A percentile compares a stretch with the other conserved stretches of the same genome.
These are phyloP conservation scores for Paraphoma chrysanthemicola DNA, from an alignment of 2,329 filamentous ascomycete species.

Conservation along the genomic window DNA sequence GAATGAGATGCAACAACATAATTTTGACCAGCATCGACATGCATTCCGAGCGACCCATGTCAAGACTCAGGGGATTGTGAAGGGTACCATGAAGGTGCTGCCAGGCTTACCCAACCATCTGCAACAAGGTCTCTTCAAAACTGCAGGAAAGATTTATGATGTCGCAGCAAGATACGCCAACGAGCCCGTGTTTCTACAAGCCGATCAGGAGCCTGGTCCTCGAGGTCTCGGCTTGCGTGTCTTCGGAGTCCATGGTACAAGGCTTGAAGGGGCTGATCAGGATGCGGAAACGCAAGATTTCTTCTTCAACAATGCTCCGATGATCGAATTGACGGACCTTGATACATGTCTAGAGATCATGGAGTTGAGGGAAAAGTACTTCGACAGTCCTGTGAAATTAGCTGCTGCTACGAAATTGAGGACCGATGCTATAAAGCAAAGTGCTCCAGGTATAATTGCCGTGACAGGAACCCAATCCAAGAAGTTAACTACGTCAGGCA, in stretches of 20 bases:
- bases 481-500: slow-evolving; percentile 1
- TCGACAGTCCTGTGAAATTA: slow-evolving; percentile 27
- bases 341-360: slow-evolving; percentile 44
- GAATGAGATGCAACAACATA: slow-evolving; percentile 50
- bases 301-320: slow-evolving; percentile 43
- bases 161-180: slow-evolving; percentile 47
- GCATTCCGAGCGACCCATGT: slow-evolving; percentile 48
- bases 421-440: slow-evolving; percentile 38
- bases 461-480: background rate
- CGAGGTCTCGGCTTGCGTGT: slow-evolving; percentile 47
- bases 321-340: slow-evolving; percentile 40
- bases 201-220: slow-evolving; percentile 44
- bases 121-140: slow-evolving; percentile 47
- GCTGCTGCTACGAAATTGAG: slow-evolving; percentile 31
- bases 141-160: slow-evolving; percentile 39
- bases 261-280: slow-evolving; percentile 15
- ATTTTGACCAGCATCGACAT: slow-evolving; percentile 49
- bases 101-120: slow-evolving; percentile 37
- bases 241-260: slow-evolving; percentile 44
- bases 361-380: slow-evolving; percentile 35
- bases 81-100: slow-evolving; percentile 19
- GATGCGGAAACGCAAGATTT: slow-evolving; percentile 33
- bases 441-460: slow-evolving; percentile 30
- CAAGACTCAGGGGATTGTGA: slow-evolving; percentile 38
- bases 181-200: slow-evolving; percentile 45